phyloP scores from a whole-genome alignment of 306 rosid genomes.

The Citrullus mucosospermus region DNA sequence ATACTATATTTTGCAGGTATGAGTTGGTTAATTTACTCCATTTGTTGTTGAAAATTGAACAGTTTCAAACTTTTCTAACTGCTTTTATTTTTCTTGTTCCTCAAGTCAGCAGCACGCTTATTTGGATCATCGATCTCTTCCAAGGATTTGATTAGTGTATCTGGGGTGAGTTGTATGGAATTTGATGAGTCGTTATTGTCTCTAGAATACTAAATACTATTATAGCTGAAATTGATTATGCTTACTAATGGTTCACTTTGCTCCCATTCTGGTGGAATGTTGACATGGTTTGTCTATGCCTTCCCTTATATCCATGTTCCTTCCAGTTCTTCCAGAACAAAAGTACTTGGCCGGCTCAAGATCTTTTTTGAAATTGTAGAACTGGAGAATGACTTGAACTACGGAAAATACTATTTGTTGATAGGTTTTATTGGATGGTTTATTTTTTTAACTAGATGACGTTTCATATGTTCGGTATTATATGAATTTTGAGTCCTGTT shows the following conservation, averaged over 20 bases:
- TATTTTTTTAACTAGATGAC: background rate
- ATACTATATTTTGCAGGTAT: background rate
- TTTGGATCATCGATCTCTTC: slow-evolving; percentile 81
- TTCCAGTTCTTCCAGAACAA: background rate
- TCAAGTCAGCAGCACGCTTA: slow-evolving; percentile 91
- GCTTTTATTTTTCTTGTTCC: background rate
- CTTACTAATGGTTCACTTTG: background rate
- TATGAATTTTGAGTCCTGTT: background rate
- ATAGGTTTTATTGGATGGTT: background rate
- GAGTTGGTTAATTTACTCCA: too few relatives aligned
- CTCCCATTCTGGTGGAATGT: background rate
- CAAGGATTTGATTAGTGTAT: slow-evolving; percentile 64
- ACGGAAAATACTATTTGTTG: background rate
- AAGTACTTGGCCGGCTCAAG: background rate
- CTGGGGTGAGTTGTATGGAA: slow-evolving; percentile 53
- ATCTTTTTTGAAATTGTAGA: too few relatives aligned
- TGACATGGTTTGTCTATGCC: too few relatives aligned
- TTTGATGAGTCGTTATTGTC: background rate
- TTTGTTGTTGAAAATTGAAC: background rate
- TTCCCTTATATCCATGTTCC: background rate
- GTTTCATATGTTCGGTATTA: background rate
- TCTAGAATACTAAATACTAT: background rate
- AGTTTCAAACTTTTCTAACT: background rate
- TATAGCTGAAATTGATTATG: background rate
- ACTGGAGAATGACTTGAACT: background rate